Conservation (phyloP, 371 early-diverging fungal species). For the Lichtheimia corymbifera region DNA sequence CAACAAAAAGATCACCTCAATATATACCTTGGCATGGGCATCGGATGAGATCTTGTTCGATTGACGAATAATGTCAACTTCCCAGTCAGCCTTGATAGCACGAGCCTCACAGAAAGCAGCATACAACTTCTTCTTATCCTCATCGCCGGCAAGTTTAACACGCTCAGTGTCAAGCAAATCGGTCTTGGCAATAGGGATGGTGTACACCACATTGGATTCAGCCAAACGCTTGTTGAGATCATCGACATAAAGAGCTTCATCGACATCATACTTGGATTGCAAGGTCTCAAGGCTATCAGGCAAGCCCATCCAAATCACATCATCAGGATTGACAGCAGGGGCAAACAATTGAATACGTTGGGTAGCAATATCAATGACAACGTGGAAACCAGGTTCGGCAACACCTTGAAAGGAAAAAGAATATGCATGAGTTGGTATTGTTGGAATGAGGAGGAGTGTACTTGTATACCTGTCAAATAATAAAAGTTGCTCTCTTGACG, state of each 20-base stretch:
- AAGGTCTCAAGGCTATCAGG: slow-evolving; percentile 56
- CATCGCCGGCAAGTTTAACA: slow-evolving; percentile 26
- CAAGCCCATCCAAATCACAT: slow-evolving; percentile 86
- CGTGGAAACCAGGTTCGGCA: slow-evolving; percentile 74
- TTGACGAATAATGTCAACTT: slow-evolving; percentile 74
- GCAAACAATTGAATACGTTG: slow-evolving; percentile 65
- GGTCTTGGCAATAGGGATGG: slow-evolving; percentile 35
- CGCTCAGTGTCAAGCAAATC: slow-evolving; percentile 3
- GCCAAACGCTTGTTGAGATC: slow-evolving; percentile 22
- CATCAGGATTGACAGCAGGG: slow-evolving; percentile 70
- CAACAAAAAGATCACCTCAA: background rate
- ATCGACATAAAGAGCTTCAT: slow-evolving; percentile 58
- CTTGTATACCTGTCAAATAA: slow-evolving; percentile 57
- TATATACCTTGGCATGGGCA: slow-evolving; percentile 68
- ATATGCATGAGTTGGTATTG: background rate
- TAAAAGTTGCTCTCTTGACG: slow-evolving; percentile 88
- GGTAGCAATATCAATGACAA: slow-evolving; percentile 69
- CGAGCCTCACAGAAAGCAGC: slow-evolving; percentile 77
- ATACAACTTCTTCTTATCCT: slow-evolving; percentile 36
- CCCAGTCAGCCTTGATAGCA: slow-evolving; percentile 75
- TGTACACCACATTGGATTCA: slow-evolving; percentile 37
- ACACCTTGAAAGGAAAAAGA: slow-evolving; percentile 45
- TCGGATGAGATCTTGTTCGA: slow-evolving; percentile 77
- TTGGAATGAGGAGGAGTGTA: background rate
- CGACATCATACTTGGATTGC: slow-evolving; percentile 60